Conservation (phyloP, 208 protist species). For the Acanthamoeba rhysodes region DNA sequence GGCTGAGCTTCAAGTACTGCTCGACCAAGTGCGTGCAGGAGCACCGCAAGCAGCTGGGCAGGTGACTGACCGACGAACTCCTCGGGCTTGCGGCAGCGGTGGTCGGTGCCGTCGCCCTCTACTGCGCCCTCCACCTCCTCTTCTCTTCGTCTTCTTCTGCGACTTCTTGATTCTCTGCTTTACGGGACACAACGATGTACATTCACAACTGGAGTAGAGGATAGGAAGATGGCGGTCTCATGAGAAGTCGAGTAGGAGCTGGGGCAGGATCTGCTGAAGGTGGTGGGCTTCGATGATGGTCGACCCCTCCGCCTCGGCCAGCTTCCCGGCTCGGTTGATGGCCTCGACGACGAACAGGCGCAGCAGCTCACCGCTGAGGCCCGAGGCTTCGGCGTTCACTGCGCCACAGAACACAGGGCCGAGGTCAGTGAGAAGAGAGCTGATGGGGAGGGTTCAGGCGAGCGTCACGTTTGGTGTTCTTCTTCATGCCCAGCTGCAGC, state of each 20-base stretch:
- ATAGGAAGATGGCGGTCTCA: neutral
- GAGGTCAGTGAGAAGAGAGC: too few species aligned
- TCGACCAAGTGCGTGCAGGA: conserved; percentile 69
- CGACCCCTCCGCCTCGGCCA: conserved; percentile 57
- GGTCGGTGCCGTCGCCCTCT: neutral
- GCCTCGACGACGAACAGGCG: conserved; percentile 64
- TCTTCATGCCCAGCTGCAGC: neutral
- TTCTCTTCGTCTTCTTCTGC: too few species aligned
- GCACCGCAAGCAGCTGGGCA: conserved; percentile 76
- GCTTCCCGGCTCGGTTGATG: conserved; percentile 53
- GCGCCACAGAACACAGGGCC: neutral
- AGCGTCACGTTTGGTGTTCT: conserved; percentile 5
- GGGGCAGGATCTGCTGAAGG: conserved; percentile 53
- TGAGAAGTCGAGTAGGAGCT: conserved; percentile 50
- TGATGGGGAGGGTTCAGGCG: neutral
- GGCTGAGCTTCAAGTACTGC: conserved; percentile 79
- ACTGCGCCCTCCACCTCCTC: neutral
- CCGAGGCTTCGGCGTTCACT: conserved; percentile 43
- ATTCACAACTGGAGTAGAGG: neutral
- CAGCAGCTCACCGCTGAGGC: conserved; percentile 20
- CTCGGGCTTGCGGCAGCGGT: neutral
- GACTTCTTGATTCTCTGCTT: neutral
- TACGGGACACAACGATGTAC: neutral
- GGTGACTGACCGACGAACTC: conserved; percentile 42
- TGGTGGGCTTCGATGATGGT: conserved; percentile 21